Conservation (phyloP, 805 yeast genomes). For the Cyberlindnera xishuangbannaensis region DNA sequence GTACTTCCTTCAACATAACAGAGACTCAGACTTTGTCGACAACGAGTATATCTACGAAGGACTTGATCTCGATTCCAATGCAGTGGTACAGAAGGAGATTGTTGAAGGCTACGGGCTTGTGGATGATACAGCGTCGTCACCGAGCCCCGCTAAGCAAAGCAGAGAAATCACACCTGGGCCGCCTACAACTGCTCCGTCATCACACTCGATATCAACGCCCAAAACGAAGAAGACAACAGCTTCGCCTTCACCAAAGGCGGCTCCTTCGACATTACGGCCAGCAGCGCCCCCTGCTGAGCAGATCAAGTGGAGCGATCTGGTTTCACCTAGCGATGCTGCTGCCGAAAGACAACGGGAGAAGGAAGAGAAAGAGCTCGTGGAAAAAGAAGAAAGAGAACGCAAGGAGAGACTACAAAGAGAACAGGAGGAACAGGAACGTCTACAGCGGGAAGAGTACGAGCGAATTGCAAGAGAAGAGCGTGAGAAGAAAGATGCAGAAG, state of each 20-base stretch:
- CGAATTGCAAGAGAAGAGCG: conserved; percentile 2
- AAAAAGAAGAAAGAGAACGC: conserved; percentile 3
- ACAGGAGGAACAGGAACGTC: conserved; percentile 2
- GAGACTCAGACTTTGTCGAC: conserved; percentile 86
- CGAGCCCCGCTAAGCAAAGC: conserved; percentile 8
- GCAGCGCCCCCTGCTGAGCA: conserved; percentile 9
- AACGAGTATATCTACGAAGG: conserved; percentile 91
- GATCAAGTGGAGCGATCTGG: conserved; percentile 8
- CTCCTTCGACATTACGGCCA: conserved; percentile 7
- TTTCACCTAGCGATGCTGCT: conserved; percentile 2
- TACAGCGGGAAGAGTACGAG: too few relatives aligned
- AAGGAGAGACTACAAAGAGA: neutral
- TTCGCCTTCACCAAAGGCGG: conserved; percentile 2
- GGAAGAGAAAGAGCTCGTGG: conserved; percentile 4
- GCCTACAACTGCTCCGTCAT: conserved; percentile 3
- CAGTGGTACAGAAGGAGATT: conserved; percentile 42
- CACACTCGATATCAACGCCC: too few relatives aligned
- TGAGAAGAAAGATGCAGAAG: conserved; percentile 1
- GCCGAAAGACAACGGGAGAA: conserved; percentile 1
- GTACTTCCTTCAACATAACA: conserved; percentile 88
- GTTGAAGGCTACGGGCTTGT: conserved; percentile 27
- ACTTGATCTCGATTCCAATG: conserved; percentile 59
- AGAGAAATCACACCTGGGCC: conserved; percentile 2
- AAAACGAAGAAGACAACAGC: conserved; percentile 4
- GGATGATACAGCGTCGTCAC: too few relatives aligned